phyloP scores from a whole-genome alignment of 164 flowering plant genomes.

The Sextonia rubra region DNA sequence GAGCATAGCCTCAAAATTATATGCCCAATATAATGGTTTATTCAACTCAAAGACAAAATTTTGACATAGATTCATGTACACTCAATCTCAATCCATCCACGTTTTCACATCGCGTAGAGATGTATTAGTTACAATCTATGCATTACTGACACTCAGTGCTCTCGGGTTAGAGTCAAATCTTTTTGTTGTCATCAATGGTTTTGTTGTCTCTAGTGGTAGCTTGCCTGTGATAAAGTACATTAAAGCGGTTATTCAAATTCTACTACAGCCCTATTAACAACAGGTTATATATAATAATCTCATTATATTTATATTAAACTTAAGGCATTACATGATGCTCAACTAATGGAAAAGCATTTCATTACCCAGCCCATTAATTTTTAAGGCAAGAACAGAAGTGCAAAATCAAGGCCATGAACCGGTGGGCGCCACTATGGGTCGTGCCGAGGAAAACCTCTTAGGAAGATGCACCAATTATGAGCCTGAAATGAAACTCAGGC shows the following conservation, averaged over 20 bases:
- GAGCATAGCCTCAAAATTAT: background rate
- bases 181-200: background rate
- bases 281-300: background rate
- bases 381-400: background rate
- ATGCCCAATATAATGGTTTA: background rate
- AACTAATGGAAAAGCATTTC: background rate
- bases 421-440: background rate
- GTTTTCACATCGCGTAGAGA: background rate
- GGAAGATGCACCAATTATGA: background rate
- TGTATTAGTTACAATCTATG: background rate
- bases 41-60: background rate
- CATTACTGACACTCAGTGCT: background rate
- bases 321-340: background rate
- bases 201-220: background rate
- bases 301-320: background rate
- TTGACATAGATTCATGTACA: background rate
- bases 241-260: background rate
- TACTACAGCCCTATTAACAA: background rate
- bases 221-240: constrained; percentile 1
- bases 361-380: too few species aligned
- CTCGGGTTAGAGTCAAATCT: background rate
- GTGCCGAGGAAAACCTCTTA: background rate
- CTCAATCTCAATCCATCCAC: background rate
- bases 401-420: background rate
- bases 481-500: background rate